Percentiles rank a stretch among this genome's conserved stretches.
These are phyloP conservation scores for Microcyclosporella mali DNA, from an alignment of 2,329 filamentous ascomycete species.

Conservation along the genomic window DNA sequence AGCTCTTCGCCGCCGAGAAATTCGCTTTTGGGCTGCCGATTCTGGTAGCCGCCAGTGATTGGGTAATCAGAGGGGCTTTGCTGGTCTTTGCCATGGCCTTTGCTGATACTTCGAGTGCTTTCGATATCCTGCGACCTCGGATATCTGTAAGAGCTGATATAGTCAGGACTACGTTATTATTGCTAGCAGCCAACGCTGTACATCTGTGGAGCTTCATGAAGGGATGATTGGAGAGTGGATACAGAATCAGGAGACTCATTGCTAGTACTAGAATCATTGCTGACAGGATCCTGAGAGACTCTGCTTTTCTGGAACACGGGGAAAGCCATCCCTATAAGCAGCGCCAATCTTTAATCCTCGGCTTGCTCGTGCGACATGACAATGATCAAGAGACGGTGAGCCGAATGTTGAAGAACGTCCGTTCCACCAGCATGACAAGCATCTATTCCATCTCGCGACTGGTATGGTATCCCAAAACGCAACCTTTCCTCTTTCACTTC, in stretches of 20 bases:
- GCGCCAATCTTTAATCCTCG: too few relatives aligned
- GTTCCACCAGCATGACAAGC: too few relatives aligned
- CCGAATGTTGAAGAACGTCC: too few relatives aligned
- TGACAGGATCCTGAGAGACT: too few relatives aligned
- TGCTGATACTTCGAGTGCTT: conserved; percentile 13
- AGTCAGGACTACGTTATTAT: conserved; percentile 9
- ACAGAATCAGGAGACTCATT: background rate
- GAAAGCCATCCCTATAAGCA: too few relatives aligned
- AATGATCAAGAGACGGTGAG: too few relatives aligned
- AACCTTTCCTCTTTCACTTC: background rate
- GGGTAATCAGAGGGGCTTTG: conserved; percentile 20
- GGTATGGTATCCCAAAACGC: too few relatives aligned
- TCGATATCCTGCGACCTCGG: conserved; percentile 25
- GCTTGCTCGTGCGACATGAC: too few relatives aligned
- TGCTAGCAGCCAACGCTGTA: conserved; percentile 24
- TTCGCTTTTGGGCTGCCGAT: conserved; percentile 34
- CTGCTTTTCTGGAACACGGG: too few relatives aligned
- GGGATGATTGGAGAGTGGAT: conserved; percentile 15
- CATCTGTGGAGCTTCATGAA: conserved; percentile 29
- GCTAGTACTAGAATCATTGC: too few relatives aligned
- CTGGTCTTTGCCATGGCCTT: conserved; percentile 22
- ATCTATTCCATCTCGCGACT: too few relatives aligned
- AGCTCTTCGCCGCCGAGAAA: conserved; percentile 39
- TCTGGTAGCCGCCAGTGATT: conserved; percentile 27
- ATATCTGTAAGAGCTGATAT: conserved; percentile 17